A percentile compares a stretch with the other conserved stretches of the same genome.
phyloP scores from a whole-genome alignment of 306 rosid species.

The Ormosia emarginata region DNA sequence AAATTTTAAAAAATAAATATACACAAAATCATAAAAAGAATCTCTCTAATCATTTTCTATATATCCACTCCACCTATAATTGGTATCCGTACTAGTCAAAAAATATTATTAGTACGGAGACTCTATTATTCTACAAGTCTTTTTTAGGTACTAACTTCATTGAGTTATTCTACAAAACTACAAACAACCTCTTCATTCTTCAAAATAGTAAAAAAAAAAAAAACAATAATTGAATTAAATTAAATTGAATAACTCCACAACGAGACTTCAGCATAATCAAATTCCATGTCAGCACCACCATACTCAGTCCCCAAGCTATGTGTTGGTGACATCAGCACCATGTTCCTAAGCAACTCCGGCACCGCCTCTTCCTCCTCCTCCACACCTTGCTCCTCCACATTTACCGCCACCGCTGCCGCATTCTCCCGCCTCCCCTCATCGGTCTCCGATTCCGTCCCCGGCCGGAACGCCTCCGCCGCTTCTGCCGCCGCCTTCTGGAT shows the following conservation, averaged over 20 bases:
- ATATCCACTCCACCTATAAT: not conserved
- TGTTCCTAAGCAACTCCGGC: constrained; percentile 55
- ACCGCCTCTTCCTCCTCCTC: constrained; percentile 44
- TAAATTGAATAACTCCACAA: constrained; percentile 55
- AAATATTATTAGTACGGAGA: not conserved
- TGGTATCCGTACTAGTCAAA: not conserved
- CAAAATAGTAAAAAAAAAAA: not conserved
- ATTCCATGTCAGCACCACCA: constrained; percentile 43
- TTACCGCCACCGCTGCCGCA: not conserved
- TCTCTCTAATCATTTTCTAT: not conserved
- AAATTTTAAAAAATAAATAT: not conserved
- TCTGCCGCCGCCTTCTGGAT: constrained; percentile 71
- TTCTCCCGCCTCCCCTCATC: not conserved
- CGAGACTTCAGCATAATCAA: constrained; percentile 36
- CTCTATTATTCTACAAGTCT: not conserved
- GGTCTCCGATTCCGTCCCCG: constrained; percentile 9
- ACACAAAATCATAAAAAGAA: not conserved
- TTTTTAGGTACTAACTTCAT: too few species aligned
- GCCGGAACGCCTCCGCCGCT: constrained; percentile 83
- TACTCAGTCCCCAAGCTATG: constrained; percentile 7
- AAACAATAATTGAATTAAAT: too few species aligned
- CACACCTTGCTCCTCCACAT: not conserved
- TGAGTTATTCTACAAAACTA: not conserved
- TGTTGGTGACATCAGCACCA: constrained; percentile 58
- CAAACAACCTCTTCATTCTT: not conserved